Conservation (phyloP, 352 stramenopile genomes). For the Aphanomyces cochlioides region DNA sequence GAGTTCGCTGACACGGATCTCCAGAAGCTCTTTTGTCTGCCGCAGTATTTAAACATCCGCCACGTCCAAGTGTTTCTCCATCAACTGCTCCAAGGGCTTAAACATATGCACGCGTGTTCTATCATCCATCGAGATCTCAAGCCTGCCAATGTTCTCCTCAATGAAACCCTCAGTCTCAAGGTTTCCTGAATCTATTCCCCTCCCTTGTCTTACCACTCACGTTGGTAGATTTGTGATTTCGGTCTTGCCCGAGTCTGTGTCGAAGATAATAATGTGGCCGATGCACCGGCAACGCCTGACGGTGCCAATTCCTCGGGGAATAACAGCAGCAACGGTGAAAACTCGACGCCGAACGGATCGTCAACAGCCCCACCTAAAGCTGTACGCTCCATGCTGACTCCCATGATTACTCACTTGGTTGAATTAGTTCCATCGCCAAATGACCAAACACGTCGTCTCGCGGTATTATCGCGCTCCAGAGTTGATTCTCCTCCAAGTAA, state of each 20-base stretch:
- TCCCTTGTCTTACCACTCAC: background rate
- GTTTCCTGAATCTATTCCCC: background rate
- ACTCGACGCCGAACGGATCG: no score
- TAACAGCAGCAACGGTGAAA: background rate
- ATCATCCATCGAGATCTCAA: slow-evolving; percentile 89
- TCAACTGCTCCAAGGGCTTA: slow-evolving; percentile 91
- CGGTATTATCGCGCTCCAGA: slow-evolving; percentile 97
- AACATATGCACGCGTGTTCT: slow-evolving; percentile 94
- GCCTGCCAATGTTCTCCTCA: slow-evolving; percentile 84
- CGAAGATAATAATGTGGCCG: slow-evolving; percentile 59
- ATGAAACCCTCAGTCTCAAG: slow-evolving; percentile 84
- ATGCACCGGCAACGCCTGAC: slow-evolving; percentile 26
- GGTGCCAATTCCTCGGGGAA: background rate
- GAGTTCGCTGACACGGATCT: slow-evolving; percentile 93
- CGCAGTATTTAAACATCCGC: slow-evolving; percentile 90
- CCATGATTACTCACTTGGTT: background rate
- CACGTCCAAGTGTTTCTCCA: slow-evolving; percentile 98
- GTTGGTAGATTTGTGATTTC: slow-evolving; percentile 68
- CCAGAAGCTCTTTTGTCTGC: slow-evolving; percentile 92
- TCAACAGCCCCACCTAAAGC: no score
- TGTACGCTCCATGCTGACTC: no score
- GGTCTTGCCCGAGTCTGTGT: slow-evolving; percentile 77
- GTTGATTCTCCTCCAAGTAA: slow-evolving; percentile 91
- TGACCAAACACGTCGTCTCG: slow-evolving; percentile 98
- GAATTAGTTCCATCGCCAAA: slow-evolving; percentile 77